Evolutionary conservation across 208 protist genomes (phyloP).

Genomic region (Crithidia mellificae): DNA sequence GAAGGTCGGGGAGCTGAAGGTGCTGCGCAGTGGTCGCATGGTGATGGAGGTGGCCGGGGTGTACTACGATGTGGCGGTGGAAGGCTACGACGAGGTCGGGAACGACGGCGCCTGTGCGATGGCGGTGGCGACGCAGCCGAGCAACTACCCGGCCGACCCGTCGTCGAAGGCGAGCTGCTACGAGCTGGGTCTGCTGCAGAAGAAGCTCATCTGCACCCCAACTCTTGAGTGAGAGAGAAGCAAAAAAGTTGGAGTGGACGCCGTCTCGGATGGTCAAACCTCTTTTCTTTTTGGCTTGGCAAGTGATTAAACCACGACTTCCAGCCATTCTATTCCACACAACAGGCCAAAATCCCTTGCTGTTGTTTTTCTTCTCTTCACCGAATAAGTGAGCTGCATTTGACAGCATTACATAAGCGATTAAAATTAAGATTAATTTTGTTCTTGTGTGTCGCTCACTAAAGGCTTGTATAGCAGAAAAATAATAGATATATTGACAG

Average conservation of each 20-base stretch:
- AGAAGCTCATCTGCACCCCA: slow-evolving; percentile 82
- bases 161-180: slow-evolving; percentile 57
- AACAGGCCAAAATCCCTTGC: too few relatives aligned
- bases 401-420: too few relatives aligned
- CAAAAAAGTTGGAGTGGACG: neutral
- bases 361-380: too few relatives aligned
- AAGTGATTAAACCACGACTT: too few relatives aligned
- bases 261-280: too few relatives aligned
- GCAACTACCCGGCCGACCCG: slow-evolving; percentile 36
- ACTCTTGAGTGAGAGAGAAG: slow-evolving; percentile 35
- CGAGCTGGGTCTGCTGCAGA: slow-evolving; percentile 62
- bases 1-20: slow-evolving; percentile 80
- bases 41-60: slow-evolving; percentile 73
- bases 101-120: slow-evolving; percentile 46
- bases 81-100: slow-evolving; percentile 40
- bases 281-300: too few relatives aligned
- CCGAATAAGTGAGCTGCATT: too few relatives aligned
- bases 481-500: too few relatives aligned
- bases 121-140: slow-evolving; percentile 51
- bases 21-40: slow-evolving; percentile 81
- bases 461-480: too few relatives aligned
- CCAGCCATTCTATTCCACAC: too few relatives aligned
- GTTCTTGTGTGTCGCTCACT: too few relatives aligned
- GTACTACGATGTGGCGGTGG: slow-evolving; percentile 74
- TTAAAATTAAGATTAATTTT: too few relatives aligned